A percentile compares a stretch with the other conserved stretches of the same genome.
Evolutionary conservation across 306 rosid species (phyloP).

Genomic region (Malus orientalis): DNA sequence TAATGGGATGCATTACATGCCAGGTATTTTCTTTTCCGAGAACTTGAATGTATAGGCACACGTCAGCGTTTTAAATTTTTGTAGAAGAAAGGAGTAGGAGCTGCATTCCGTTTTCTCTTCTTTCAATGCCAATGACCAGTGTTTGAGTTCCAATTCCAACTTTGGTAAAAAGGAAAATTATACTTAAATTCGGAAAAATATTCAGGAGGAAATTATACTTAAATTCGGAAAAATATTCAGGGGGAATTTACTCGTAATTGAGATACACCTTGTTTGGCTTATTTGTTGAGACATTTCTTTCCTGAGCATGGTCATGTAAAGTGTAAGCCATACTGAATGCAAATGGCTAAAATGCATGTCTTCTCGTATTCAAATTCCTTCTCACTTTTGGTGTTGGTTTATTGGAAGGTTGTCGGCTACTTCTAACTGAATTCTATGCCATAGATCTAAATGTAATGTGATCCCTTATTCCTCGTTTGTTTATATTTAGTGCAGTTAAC

Average conservation of each 20-base stretch:
- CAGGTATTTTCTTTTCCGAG: constrained; percentile 48
- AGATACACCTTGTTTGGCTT: background rate
- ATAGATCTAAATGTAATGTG: background rate
- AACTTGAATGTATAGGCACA: background rate
- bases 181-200: too few species aligned
- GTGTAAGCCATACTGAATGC: too few species aligned
- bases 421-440: background rate
- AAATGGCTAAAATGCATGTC: background rate
- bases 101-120: background rate
- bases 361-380: background rate
- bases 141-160: background rate
- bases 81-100: background rate
- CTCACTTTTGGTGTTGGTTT: background rate
- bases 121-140: background rate
- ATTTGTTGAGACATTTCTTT: background rate
- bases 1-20: constrained; percentile 58
- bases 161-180: background rate
- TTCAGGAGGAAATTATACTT: background rate
- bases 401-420: background rate
- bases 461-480: background rate
- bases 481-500: background rate
- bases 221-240: too few species aligned
- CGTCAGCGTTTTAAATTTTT: background rate
- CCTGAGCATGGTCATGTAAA: too few species aligned
- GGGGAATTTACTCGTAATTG: background rate